Conservation (phyloP, 1,284 basidiomycete species). For the Ganoderma sp. region DNA sequence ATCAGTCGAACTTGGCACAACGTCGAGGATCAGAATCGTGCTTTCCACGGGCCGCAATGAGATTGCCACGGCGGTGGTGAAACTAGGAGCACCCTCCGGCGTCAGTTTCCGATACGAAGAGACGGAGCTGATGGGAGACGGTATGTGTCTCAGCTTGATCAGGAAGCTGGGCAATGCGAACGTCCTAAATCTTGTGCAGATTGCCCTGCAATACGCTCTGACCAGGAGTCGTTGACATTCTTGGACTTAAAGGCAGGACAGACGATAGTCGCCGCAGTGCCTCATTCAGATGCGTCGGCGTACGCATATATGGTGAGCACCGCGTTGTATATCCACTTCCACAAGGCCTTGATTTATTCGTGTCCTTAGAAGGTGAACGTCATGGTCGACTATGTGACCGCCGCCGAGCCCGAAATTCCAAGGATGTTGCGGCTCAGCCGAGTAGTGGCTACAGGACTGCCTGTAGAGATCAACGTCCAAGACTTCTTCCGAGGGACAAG, state of each 20-base stretch:
- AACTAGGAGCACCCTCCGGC: constrained; percentile 56
- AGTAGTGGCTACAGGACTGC: constrained; percentile 67
- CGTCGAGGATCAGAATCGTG: constrained; percentile 57
- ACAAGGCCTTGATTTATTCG: not conserved
- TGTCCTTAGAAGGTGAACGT: constrained; percentile 62
- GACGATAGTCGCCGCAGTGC: constrained; percentile 56
- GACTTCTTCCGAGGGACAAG: constrained; percentile 79
- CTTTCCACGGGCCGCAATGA: constrained; percentile 72
- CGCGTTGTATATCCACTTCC: not conserved
- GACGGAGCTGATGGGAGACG: constrained; percentile 49
- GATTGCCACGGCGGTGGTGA: constrained; percentile 57
- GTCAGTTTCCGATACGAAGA: constrained; percentile 57
- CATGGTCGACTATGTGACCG: constrained; percentile 67
- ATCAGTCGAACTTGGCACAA: constrained; percentile 71
- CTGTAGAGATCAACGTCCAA: constrained; percentile 83
- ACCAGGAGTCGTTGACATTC: constrained; percentile 54
- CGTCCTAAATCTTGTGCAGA: constrained; percentile 17
- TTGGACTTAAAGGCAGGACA: constrained; percentile 52
- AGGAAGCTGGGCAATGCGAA: not conserved
- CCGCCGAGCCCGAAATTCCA: constrained; percentile 53
- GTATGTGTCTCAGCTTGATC: constrained; percentile 25
- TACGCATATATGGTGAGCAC: constrained; percentile 58
- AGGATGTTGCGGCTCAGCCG: constrained; percentile 60
- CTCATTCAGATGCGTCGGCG: constrained; percentile 65
- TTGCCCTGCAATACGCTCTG: constrained; percentile 41